Conservation (phyloP, 2,329 filamentous ascomycete species). For the Coniochaeta ligniaria region DNA sequence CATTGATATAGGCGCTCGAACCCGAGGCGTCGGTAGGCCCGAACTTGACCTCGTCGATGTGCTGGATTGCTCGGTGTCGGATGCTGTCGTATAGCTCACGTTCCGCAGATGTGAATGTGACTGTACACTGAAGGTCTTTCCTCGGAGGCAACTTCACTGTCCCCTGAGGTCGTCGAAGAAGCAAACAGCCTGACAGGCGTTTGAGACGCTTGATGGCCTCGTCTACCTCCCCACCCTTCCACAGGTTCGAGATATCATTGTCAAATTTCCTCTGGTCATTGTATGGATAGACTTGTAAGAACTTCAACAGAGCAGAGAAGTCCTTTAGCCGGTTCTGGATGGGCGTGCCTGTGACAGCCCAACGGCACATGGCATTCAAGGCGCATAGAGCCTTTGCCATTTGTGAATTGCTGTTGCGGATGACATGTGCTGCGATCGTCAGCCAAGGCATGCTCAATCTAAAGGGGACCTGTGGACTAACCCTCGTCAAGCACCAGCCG, state of each 20-base stretch:
- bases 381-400: conserved; percentile 29
- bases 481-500: conserved; percentile 32
- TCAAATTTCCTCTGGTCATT: conserved; percentile 28
- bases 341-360: conserved; percentile 41
- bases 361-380: conserved; percentile 28
- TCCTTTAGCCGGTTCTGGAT: conserved; percentile 39
- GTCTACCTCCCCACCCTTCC: conserved; percentile 28
- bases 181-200: conserved; percentile 25
- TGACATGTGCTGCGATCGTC: conserved; percentile 27
- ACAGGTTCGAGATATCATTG: conserved; percentile 25
- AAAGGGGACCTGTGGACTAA: conserved; percentile 6
- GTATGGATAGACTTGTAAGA: conserved; percentile 34
- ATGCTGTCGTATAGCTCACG: conserved; percentile 24
- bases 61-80: conserved; percentile 16
- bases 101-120: conserved; percentile 29
- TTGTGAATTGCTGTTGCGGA: conserved; percentile 25
- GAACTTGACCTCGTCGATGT: conserved; percentile 25
- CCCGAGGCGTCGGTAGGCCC: conserved; percentile 6
- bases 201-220: conserved; percentile 32
- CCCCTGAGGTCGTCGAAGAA: conserved; percentile 30
- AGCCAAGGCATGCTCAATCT: background rate
- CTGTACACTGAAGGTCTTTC: conserved; percentile 20
- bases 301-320: conserved; percentile 32
- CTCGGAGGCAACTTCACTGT: conserved; percentile 30
- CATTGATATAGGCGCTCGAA: conserved; percentile 26